Base-by-base conservation (phyloP, 1,139 yeast species). In the Yamadazyma dendronema region DNA sequence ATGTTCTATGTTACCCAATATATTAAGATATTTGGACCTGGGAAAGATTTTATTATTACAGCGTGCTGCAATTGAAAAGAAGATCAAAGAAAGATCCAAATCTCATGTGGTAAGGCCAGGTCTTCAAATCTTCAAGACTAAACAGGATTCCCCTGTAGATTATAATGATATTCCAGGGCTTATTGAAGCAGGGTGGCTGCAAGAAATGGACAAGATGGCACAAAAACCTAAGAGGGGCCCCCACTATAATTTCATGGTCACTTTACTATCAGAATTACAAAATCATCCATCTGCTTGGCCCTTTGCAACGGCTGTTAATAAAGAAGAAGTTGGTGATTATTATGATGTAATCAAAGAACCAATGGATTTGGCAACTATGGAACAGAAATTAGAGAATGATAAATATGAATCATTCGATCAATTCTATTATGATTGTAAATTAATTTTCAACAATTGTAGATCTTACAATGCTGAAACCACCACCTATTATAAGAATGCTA, bases 201-300 rank as follows among this genome's bases (percentile, higher is more conserved):
- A 92, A 30, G 98, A 90, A 58, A 90, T 92, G 96, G 99, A 92
- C 59, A 92, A 87, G 48, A 67, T 94, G 44, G 97, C 98, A 0
- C 92, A 95, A 52, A 79, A 88, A 54, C 98, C 98, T 2, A 89
- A 89, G 57, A 72, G 97, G 38, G 90, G 95, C 0, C 96, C 97
- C 6, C 97, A 92, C 64, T 87, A 87, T 64, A 92, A 94, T 33
- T 85, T 86, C 47, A 88, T 92, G 95, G 90, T 87, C 50, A 87
- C 89, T 35, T 62, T 92, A 19, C 72, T 92, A 35, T 79, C 88
- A 7, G 99, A 92, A 56, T 63, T 92, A 67, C 95, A 87, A 53
- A 88, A 86, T 56, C 96, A 92, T 58, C 95, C 97, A 0, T 86
- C 96, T 2, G 94, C 97, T n/a, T 92, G 98, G 98, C 98, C 99